These are phyloP conservation scores for Annona squamosa DNA, from an alignment of 164 flowering plant species.

Conservation along the genomic window DNA sequence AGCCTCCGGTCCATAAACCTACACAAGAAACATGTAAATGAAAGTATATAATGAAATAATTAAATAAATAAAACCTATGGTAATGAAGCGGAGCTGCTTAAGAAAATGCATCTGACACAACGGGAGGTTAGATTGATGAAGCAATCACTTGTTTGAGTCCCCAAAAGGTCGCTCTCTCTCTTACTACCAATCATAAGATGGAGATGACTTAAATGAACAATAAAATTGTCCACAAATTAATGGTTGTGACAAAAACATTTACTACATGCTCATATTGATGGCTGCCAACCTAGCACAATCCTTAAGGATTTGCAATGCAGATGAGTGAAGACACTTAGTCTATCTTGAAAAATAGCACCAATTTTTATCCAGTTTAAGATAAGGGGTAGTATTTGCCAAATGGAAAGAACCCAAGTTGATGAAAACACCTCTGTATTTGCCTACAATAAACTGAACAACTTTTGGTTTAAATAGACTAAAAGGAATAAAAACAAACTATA, in stretches of 20 bases:
- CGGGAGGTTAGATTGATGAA: not conserved
- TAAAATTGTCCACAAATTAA: too few relatives aligned
- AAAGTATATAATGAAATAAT: not conserved
- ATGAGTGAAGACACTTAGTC: too few relatives aligned
- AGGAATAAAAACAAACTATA: not conserved
- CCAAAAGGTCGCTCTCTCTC: too few relatives aligned
- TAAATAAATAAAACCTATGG: not conserved
- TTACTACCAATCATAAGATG: not conserved
- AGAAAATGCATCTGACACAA: not conserved
- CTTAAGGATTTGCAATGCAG: too few relatives aligned
- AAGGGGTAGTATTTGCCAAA: not conserved
- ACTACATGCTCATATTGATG: too few relatives aligned
- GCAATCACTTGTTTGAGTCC: too few relatives aligned
- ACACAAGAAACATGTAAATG: constrained; percentile 8
- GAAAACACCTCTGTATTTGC: not conserved
- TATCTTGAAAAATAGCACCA: not conserved
- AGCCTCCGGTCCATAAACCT: constrained; percentile 93
- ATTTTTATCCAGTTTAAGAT: too few relatives aligned
- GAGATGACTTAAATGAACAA: not conserved
- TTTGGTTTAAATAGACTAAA: too few relatives aligned
- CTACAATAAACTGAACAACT: too few relatives aligned
- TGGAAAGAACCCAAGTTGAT: not conserved
- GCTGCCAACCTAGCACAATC: too few relatives aligned
- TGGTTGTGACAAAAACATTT: too few relatives aligned
- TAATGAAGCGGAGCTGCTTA: not conserved